Evolutionary conservation across 75 land plant genomes (phyloP).

Genomic region (Larix kaempferi): DNA sequence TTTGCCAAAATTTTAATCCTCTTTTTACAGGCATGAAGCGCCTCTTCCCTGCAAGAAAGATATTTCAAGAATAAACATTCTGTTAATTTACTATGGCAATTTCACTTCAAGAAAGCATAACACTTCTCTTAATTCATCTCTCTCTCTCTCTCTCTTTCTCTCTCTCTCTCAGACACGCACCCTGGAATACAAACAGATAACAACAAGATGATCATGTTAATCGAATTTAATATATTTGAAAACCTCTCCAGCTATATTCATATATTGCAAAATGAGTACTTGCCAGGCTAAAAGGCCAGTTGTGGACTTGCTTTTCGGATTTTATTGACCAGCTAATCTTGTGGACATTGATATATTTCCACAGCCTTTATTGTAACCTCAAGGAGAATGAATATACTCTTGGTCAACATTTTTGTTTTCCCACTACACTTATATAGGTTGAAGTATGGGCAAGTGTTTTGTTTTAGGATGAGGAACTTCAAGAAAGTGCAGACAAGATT

Average conservation of each 20-base stretch:
- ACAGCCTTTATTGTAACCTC: too few relatives aligned
- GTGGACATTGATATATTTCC: too few relatives aligned
- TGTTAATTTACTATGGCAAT: background rate
- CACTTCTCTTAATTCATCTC: background rate
- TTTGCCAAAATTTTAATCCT: constrained; percentile 77
- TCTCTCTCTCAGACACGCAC: background rate
- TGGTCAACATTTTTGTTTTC: too few relatives aligned
- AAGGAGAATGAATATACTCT: too few relatives aligned
- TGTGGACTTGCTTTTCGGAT: background rate
- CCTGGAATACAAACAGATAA: background rate
- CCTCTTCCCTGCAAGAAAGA: constrained; percentile 42
- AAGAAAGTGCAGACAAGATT: too few relatives aligned
- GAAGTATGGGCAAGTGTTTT: too few relatives aligned
- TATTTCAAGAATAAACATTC: constrained; percentile 2
- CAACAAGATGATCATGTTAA: background rate
- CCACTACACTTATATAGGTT: too few relatives aligned
- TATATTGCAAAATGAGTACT: background rate
- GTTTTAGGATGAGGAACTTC: too few relatives aligned
- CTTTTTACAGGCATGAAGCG: constrained; percentile 55
- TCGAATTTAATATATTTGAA: background rate
- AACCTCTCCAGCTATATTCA: background rate
- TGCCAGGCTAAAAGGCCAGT: background rate
- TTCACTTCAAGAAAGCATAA: background rate
- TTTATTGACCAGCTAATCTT: too few relatives aligned
- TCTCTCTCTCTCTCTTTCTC: background rate